phyloP scores from a whole-genome alignment of 495 filamentous ascomycete species.

The Daldinia grandis region DNA sequence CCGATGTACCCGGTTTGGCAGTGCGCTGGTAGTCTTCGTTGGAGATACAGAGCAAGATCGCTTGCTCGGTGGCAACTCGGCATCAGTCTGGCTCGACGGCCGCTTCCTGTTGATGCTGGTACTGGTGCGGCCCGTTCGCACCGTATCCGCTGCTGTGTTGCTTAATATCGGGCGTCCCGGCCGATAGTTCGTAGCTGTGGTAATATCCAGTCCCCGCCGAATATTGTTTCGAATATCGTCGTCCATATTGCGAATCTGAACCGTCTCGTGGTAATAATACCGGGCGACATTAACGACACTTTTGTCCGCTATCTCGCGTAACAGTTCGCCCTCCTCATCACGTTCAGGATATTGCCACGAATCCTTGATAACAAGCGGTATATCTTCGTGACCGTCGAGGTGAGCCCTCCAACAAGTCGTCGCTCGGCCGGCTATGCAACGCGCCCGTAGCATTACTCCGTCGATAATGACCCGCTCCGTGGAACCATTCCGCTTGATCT shows the following conservation, averaged over 20 bases:
- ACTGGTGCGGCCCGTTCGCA: not conserved
- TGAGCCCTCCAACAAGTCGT: slow-evolving; percentile 59
- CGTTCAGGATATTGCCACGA: slow-evolving; percentile 58
- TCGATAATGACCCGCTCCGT: slow-evolving; percentile 56
- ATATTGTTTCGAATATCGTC: slow-evolving; percentile 47
- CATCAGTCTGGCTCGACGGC: not conserved
- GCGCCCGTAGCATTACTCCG: slow-evolving; percentile 48
- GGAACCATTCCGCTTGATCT: slow-evolving; percentile 47
- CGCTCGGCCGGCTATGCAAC: slow-evolving; percentile 51
- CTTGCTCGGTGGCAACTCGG: not conserved
- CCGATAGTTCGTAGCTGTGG: not conserved
- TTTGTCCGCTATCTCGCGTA: slow-evolving; percentile 48
- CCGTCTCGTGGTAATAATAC: slow-evolving; percentile 58
- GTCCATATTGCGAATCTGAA: slow-evolving; percentile 42
- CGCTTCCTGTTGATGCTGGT: not conserved
- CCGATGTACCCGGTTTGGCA: slow-evolving; percentile 50
- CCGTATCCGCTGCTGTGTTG: not conserved
- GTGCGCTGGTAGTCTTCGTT: not conserved
- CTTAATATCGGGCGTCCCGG: not conserved
- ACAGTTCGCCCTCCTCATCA: slow-evolving; percentile 54
- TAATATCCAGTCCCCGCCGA: not conserved
- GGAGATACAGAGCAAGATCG: not conserved
- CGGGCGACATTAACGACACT: slow-evolving; percentile 52
- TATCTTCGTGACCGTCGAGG: slow-evolving; percentile 47
- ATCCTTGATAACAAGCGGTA: slow-evolving; percentile 57